Percentiles rank a stretch among this genome's conserved stretches.
Evolutionary conservation across 1,284 basidiomycete species (phyloP).

Genomic region (Boletus semigastroideus): DNA sequence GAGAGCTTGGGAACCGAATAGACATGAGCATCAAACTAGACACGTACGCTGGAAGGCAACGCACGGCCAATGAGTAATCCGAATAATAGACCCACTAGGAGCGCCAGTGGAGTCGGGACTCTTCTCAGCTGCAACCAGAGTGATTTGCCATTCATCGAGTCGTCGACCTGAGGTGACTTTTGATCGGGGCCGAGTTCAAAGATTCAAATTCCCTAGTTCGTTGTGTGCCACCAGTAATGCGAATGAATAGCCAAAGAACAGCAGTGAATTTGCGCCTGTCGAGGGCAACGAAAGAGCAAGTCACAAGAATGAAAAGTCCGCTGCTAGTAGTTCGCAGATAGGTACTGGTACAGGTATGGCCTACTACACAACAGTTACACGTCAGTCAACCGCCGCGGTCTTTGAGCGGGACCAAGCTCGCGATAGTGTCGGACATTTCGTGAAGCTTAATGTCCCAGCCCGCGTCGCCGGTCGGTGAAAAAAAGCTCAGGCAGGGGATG

Average conservation of each 20-base stretch:
- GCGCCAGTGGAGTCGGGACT: conserved; percentile 52
- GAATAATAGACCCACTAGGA: conserved; percentile 63
- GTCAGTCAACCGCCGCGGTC: not conserved
- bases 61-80: conserved; percentile 63
- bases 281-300: not conserved
- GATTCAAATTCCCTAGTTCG: not conserved
- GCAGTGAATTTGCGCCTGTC: not conserved
- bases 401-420: not conserved
- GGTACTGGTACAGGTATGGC: not conserved
- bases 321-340: not conserved
- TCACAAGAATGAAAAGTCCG: not conserved
- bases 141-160: conserved; percentile 29
- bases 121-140: conserved; percentile 32
- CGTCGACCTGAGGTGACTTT: not conserved
- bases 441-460: not conserved
- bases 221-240: not conserved
- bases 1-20: not conserved
- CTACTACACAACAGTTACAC: not conserved
- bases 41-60: conserved; percentile 47
- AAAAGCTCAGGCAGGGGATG: too few relatives aligned
- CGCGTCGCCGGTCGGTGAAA: too few relatives aligned
- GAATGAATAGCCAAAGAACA: too few relatives aligned
- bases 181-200: not conserved
- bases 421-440: not conserved
- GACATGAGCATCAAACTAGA: conserved; percentile 15